Evolutionary conservation across 345 rosid species (phyloP).

Genomic region (Odontarrhena argentea): DNA sequence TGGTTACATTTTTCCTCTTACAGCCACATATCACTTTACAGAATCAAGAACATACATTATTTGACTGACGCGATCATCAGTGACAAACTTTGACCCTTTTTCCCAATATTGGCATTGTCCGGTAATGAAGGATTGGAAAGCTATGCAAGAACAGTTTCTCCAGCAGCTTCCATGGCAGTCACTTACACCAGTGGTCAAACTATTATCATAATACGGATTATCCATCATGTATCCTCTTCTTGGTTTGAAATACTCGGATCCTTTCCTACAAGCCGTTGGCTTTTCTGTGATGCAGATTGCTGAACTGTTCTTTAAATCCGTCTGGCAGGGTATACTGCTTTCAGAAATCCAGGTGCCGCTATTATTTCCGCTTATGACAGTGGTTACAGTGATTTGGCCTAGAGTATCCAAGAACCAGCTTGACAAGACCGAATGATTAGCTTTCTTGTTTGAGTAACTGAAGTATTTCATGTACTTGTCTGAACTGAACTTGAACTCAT

Average conservation of each 20-base stretch:
- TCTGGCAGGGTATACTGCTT: constrained; percentile 40
- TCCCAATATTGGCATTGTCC: constrained; percentile 59
- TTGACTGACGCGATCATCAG: constrained; percentile 32
- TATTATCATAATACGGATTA: constrained; percentile 24
- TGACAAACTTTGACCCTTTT: constrained; percentile 41
- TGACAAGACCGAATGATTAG: constrained; percentile 40
- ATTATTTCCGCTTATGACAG: constrained; percentile 18
- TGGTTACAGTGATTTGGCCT: constrained; percentile 52
- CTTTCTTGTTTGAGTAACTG: constrained; percentile 46
- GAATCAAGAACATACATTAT: constrained; percentile 45
- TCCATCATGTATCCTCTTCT: constrained; percentile 49
- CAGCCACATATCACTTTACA: constrained; percentile 30
- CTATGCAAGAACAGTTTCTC: constrained; percentile 61
- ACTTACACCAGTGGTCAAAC: constrained; percentile 45
- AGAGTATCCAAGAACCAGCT: constrained; percentile 53
- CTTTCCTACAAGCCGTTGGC: constrained; percentile 53
- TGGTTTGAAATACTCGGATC: constrained; percentile 44
- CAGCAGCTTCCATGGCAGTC: constrained; percentile 65
- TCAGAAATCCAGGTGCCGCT: constrained; percentile 37
- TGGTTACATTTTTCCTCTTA: constrained; percentile 20
- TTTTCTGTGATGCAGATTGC: constrained; percentile 56
- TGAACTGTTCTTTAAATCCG: constrained; percentile 41
- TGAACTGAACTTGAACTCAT: constrained; percentile 47
- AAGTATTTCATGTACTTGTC: constrained; percentile 51
- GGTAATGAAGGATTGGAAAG: constrained; percentile 34